phyloP scores from a whole-genome alignment of 495 filamentous ascomycete genomes.

The Neurospora sp. region DNA sequence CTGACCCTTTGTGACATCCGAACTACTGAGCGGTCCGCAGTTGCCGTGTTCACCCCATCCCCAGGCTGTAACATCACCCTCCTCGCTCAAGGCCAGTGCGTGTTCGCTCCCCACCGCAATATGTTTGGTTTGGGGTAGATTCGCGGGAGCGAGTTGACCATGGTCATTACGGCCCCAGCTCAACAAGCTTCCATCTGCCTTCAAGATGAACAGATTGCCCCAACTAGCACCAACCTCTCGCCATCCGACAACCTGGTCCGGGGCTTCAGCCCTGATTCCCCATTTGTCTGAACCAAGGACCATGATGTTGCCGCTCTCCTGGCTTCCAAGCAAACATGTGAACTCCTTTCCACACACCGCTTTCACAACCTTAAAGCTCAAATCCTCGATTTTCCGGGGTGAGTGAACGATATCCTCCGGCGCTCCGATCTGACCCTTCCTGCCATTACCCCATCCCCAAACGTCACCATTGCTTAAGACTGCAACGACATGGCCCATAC shows the following conservation, averaged over 20 bases:
- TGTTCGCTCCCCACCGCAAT: constrained; percentile 87
- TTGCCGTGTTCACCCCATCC: constrained; percentile 98
- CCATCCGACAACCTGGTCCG: constrained; percentile 35
- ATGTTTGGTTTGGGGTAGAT: constrained; percentile 37
- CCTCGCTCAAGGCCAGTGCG: constrained; percentile 53
- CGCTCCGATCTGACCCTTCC: constrained; percentile 72
- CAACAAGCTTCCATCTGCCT: constrained; percentile 41
- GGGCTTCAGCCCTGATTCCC: constrained; percentile 39
- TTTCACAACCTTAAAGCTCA: constrained; percentile 43
- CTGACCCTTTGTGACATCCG: constrained; percentile 50
- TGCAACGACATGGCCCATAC: constrained; percentile 67
- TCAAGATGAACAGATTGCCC: constrained; percentile 66
- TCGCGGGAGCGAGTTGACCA: constrained; percentile 60
- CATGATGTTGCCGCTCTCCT: constrained; percentile 41
- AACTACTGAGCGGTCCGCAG: constrained; percentile 61
- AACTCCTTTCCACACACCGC: constrained; percentile 77
- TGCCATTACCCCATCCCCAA: constrained; percentile 79
- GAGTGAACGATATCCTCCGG: constrained; percentile 36
- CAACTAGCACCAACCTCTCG: constrained; percentile 63
- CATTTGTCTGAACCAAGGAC: constrained; percentile 66
- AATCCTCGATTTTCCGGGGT: constrained; percentile 49
- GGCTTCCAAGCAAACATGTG: constrained; percentile 55
- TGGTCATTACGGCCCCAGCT: constrained; percentile 77
- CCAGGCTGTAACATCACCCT: constrained; percentile 60
- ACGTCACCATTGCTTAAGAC: constrained; percentile 65